Percentiles rank a stretch among this genome's conserved stretches.
phyloP scores from a whole-genome alignment of 2,329 filamentous ascomycete genomes.

The Sporothrix brunneoviolacea region DNA sequence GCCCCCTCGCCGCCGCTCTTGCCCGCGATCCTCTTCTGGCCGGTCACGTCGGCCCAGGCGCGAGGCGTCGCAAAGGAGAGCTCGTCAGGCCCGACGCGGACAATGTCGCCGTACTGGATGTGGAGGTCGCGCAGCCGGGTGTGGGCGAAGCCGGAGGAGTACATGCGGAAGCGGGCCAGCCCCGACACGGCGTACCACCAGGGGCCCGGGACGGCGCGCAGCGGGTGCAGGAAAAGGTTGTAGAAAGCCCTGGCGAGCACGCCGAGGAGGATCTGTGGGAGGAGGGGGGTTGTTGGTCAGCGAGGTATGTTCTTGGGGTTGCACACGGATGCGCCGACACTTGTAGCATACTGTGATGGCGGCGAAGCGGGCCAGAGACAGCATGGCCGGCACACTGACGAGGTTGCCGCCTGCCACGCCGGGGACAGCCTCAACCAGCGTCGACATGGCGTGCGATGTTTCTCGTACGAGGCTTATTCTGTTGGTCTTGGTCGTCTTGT shows the following conservation, averaged over 20 bases:
- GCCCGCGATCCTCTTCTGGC: constrained; percentile 6
- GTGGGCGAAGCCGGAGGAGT: constrained; percentile 2
- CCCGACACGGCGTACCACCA: constrained; percentile 22
- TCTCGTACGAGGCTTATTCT: too few relatives aligned
- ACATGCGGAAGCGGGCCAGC: constrained; percentile 1
- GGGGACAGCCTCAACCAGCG: background rate
- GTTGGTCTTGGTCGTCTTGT: too few relatives aligned
- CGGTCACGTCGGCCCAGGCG: constrained; percentile 31
- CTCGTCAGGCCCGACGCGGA: constrained; percentile 37
- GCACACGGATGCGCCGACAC: too few relatives aligned
- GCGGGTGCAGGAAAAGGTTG: constrained; percentile 24
- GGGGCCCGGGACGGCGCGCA: constrained; percentile 27
- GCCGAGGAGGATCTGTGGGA: background rate
- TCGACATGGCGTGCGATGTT: background rate
- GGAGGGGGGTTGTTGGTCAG: background rate
- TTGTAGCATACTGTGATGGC: constrained; percentile 2
- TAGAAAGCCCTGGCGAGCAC: constrained; percentile 8
- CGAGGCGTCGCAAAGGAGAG: constrained; percentile 32
- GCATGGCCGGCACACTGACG: background rate
- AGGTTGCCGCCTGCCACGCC: background rate
- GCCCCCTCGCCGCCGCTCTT: background rate
- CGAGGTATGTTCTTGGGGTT: too few relatives aligned
- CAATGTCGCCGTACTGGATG: constrained; percentile 34
- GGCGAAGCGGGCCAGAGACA: background rate
- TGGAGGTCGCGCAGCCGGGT: constrained; percentile 22